Conservation (phyloP, 768 basidiomycete species). For the Phanerodontia chrysosporium region DNA sequence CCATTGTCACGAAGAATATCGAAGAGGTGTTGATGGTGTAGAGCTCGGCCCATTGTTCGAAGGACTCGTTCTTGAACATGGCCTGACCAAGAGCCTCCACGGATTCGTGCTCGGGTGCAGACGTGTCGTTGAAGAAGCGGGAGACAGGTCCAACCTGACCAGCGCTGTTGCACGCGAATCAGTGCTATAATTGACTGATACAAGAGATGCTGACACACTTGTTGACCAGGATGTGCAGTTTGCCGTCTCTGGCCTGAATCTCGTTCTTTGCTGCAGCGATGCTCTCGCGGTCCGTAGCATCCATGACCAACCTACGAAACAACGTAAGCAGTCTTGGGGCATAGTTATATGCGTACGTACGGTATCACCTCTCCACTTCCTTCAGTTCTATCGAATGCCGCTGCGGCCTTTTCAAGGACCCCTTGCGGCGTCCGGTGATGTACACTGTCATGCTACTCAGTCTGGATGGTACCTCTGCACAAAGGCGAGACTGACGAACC, state of each 20-base stretch:
- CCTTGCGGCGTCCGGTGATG: constrained; percentile 65
- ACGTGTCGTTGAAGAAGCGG: constrained; percentile 50
- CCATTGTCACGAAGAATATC: constrained; percentile 73
- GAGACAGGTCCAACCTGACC: constrained; percentile 69
- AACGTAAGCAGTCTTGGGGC: not conserved
- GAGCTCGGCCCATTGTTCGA: constrained; percentile 57
- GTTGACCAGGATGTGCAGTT: constrained; percentile 75
- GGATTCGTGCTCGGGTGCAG: constrained; percentile 55
- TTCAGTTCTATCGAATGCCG: constrained; percentile 38
- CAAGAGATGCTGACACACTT: constrained; percentile 48
- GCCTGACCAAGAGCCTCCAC: constrained; percentile 64
- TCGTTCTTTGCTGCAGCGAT: constrained; percentile 52
- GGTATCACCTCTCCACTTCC: constrained; percentile 50
- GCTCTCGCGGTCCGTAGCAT: constrained; percentile 65
- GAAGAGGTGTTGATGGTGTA: constrained; percentile 71
- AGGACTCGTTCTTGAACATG: constrained; percentile 64
- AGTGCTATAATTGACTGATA: not conserved
- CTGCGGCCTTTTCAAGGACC: constrained; percentile 54
- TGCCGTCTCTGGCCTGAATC: constrained; percentile 59
- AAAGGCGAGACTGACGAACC: not conserved
- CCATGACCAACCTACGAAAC: constrained; percentile 53
- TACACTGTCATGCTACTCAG: constrained; percentile 54
- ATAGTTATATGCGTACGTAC: constrained; percentile 34
- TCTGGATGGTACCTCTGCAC: not conserved
- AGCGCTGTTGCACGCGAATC: constrained; percentile 47